A percentile compares a stretch with the other conserved stretches of the same genome.
Conservation (phyloP, 2,329 filamentous ascomycete genomes). For the Ophiocordyceps polyrhachis-furcata region DNA sequence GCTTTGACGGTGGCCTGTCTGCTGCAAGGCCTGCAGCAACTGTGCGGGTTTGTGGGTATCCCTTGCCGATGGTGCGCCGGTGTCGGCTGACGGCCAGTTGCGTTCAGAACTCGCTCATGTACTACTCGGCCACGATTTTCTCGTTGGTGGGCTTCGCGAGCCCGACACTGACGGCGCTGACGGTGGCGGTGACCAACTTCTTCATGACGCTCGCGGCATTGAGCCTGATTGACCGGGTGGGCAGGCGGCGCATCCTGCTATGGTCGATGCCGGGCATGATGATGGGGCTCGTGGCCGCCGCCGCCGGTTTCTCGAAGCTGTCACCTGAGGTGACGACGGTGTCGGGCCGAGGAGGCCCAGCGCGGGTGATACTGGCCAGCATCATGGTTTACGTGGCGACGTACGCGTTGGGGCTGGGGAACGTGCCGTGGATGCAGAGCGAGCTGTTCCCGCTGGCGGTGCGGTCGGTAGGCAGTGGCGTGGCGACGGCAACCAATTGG, state of each 20-base stretch:
- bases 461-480: constrained; percentile 50
- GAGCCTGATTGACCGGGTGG: constrained; percentile 59
- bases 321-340: constrained; percentile 17
- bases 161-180: constrained; percentile 63
- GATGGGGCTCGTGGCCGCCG: constrained; percentile 49
- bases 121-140: constrained; percentile 74
- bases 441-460: constrained; percentile 72
- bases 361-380: constrained; percentile 43
- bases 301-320: constrained; percentile 52
- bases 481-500: constrained; percentile 75
- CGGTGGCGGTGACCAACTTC: constrained; percentile 70
- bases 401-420: constrained; percentile 76
- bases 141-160: constrained; percentile 57
- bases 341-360: background rate
- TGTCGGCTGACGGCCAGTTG: constrained; percentile 2
- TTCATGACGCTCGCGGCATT: constrained; percentile 60
- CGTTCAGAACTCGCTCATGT: constrained; percentile 67
- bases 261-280: constrained; percentile 75
- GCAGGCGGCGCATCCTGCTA: constrained; percentile 62
- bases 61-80: background rate
- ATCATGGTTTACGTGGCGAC: constrained; percentile 71
- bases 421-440: constrained; percentile 90
- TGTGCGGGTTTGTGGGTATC: constrained; percentile 56
- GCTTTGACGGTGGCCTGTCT: constrained; percentile 73
- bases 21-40: constrained; percentile 71